Evolutionary conservation across 257 asterid species (phyloP), one percentile per base, ranked within the genome.

Genomic region (Rubia yunnanensis): DNA sequence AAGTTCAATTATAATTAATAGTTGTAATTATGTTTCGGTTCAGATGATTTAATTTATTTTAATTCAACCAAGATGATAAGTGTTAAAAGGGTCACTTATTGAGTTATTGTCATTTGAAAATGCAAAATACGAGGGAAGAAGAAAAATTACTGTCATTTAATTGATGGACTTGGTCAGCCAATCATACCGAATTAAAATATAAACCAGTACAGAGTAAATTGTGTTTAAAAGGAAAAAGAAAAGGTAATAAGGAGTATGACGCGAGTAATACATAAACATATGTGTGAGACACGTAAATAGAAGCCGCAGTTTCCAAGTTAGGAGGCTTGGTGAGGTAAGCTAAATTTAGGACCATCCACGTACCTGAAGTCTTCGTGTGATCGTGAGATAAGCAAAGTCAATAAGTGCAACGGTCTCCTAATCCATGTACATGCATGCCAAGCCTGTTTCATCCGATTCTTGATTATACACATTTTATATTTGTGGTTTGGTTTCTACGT

Each of bases 261-360:
- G 26, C 10, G 22, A 49, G 22, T 49, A 5, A 18, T 49, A 49
- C 1, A 50, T 50, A 20, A 50, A 63, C 26, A n/a, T 24, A 57
- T 0, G 50, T 11, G 56, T 11, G 15, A 55, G 56, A 54, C 61
- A 35, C 18, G 73, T 70, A 66, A 48, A 49, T 0, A 48, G 60
- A 60, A 44, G 66, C 65, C 28, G 67, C 22, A 36, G 46, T 66
- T 66, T 66, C 57, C 66, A 61, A 3, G 31, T 68, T 44, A 52
- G 50, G 76, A 66, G 60, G 49, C 61, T 27, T 15, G 52, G 5
- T 70, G 77, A 74, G 55, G 69, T 74, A 73, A 67, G 79, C 64
- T 50, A 20, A 7, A 49, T 38, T 34, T 34, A 15, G 36, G 65
- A 59, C 77, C 77, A 70, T 64, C 75, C 73, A 74, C 73, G 82